Conservation (phyloP, 2,329 filamentous ascomycete genomes). For the Stemphylium vesicarium region DNA sequence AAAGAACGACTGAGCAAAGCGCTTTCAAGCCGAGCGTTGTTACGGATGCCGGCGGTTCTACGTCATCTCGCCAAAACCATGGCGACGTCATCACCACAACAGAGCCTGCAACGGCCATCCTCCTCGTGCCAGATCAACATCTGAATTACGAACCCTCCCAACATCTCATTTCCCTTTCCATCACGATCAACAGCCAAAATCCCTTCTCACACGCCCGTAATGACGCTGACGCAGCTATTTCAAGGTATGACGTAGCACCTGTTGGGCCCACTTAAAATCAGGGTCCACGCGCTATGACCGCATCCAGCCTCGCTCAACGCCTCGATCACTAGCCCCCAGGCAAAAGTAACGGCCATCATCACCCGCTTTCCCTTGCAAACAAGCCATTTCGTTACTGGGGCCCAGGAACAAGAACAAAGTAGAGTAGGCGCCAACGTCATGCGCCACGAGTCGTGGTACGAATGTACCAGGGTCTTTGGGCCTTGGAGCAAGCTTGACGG, state of each 20-base stretch:
- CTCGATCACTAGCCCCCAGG: constrained; percentile 10
- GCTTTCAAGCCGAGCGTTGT: background rate
- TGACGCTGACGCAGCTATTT: constrained; percentile 23
- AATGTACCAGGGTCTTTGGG: background rate
- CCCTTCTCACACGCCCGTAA: constrained; percentile 5
- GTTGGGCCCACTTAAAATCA: constrained; percentile 1
- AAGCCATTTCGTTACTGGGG: constrained; percentile 16
- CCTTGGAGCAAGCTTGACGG: constrained; percentile 2
- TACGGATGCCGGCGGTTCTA: background rate
- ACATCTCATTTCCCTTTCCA: background rate
- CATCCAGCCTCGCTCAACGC: constrained; percentile 10
- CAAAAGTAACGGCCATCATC: constrained; percentile 17
- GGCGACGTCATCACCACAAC: background rate
- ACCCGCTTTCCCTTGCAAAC: constrained; percentile 10
- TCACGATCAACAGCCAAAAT: constrained; percentile 2
- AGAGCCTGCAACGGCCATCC: background rate
- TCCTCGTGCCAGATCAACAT: background rate
- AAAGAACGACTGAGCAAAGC: background rate
- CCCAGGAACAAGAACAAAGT: background rate
- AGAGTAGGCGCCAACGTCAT: constrained; percentile 20
- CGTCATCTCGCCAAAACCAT: background rate
- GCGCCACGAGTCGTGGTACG: constrained; percentile 18
- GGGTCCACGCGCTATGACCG: constrained; percentile 20
- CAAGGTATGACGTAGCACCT: constrained; percentile 25
- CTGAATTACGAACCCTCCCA: background rate